Conservation (phyloP, 257 asterid genomes). For the Primulina eburnea region DNA sequence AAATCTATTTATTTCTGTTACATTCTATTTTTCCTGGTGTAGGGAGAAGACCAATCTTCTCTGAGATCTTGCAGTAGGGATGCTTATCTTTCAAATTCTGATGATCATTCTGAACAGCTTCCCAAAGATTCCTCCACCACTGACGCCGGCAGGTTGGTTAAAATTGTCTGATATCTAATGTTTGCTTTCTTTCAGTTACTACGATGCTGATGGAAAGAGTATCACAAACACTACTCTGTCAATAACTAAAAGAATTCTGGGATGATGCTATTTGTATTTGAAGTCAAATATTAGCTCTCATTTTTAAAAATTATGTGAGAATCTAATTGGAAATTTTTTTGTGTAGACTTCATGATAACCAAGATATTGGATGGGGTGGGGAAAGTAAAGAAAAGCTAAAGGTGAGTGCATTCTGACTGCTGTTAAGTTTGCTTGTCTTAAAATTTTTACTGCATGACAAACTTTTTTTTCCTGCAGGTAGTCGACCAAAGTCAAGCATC, state of each 20-base stretch:
- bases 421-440: constrained; percentile 15
- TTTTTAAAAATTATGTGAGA: no score
- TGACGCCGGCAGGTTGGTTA: constrained; percentile 49
- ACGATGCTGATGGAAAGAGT: not conserved
- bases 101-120: constrained; percentile 46
- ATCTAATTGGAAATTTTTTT: not conserved
- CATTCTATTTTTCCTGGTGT: constrained; percentile 29
- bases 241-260: no score
- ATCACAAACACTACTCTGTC: not conserved
- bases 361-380: constrained; percentile 24
- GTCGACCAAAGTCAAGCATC: constrained; percentile 40
- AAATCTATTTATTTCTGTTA: constrained; percentile 15
- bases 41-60: constrained; percentile 57
- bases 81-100: constrained; percentile 37
- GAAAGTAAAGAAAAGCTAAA: constrained; percentile 28
- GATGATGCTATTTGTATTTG: no score
- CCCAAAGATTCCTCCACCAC: constrained; percentile 36
- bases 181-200: not conserved
- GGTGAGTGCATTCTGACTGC: constrained; percentile 43
- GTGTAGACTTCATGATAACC: constrained; percentile 53
- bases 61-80: constrained; percentile 39
- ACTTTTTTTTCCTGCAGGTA: constrained; percentile 40
- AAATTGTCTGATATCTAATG: constrained; percentile 18
- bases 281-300: no score
- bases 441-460: constrained; percentile 11